Conservation (phyloP, 371 early-diverging fungal genomes). For the Pancytospora epiphaga region DNA sequence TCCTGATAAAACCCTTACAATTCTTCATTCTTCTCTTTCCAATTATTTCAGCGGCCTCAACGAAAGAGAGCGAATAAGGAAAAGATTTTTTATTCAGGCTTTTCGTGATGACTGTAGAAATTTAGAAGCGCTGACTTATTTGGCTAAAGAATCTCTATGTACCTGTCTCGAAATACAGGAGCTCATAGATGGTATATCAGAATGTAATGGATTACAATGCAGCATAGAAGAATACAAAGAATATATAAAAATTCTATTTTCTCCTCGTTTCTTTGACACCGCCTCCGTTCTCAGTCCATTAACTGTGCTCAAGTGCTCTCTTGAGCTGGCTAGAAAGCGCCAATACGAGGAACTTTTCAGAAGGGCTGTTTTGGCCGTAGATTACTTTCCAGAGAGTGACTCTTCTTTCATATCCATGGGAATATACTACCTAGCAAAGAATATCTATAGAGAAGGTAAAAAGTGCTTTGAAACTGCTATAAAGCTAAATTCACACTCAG, state of each 20-base stretch:
- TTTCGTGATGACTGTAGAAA: neutral
- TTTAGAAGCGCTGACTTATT: neutral
- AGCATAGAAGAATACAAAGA: neutral
- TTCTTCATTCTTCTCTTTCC: neutral
- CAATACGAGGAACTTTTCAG: neutral
- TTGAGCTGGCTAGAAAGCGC: neutral
- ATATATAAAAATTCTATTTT: neutral
- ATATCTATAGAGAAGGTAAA: constrained; percentile 38
- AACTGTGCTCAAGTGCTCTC: too few species aligned
- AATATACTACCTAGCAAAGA: constrained; percentile 33
- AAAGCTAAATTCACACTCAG: constrained; percentile 17
- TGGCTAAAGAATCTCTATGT: constrained; percentile 10
- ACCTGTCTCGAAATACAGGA: neutral
- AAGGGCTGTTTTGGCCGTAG: neutral
- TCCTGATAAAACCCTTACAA: too few species aligned
- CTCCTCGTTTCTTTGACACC: neutral
- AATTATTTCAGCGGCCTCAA: neutral
- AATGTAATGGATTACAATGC: neutral
- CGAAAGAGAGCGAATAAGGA: neutral
- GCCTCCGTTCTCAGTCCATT: neutral
- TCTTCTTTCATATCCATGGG: constrained; percentile 25
- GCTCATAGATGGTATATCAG: neutral
- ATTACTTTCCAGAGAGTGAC: constrained; percentile 8
- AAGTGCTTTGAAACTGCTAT: constrained; percentile 27
- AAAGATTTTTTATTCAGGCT: neutral